These are phyloP conservation scores for Gloeopeniophorella convolvens DNA, from an alignment of 768 basidiomycete species.

Conservation along the genomic window DNA sequence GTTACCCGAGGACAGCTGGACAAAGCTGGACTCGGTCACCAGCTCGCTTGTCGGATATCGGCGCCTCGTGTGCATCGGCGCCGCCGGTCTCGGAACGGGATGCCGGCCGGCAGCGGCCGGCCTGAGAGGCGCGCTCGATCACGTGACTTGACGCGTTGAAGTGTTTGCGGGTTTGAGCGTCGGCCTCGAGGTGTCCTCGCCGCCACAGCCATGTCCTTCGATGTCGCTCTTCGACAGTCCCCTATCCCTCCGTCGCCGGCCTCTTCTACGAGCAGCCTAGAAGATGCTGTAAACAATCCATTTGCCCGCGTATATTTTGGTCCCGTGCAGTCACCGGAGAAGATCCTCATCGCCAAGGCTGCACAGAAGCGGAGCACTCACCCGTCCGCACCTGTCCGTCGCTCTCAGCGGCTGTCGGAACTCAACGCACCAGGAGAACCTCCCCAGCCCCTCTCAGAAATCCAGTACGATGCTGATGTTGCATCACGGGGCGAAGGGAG, in stretches of 20 bases:
- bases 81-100: too few species aligned
- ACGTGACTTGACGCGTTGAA: constrained; percentile 22
- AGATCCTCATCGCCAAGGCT: constrained; percentile 16
- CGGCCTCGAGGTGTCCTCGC: neutral
- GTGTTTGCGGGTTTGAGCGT: neutral
- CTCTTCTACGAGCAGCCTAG: constrained; percentile 7
- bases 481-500: neutral
- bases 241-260: constrained; percentile 9
- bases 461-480: neutral
- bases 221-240: constrained; percentile 6
- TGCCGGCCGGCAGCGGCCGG: neutral
- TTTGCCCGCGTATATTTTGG: constrained; percentile 23
- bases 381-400: constrained; percentile 8
- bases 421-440: neutral
- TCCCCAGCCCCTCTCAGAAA: neutral
- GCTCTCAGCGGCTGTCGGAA: constrained; percentile 6
- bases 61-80: too few species aligned
- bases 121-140: neutral
- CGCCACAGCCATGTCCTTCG: constrained; percentile 11
- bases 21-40: too few species aligned
- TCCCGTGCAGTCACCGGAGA: constrained; percentile 23
- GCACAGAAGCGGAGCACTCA: constrained; percentile 9
- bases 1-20: too few species aligned
- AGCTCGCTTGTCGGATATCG: too few species aligned
- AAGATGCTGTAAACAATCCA: constrained; percentile 13